Evolutionary conservation across 116 monocot species (phyloP).

Genomic region (Cymodocea nodosa): DNA sequence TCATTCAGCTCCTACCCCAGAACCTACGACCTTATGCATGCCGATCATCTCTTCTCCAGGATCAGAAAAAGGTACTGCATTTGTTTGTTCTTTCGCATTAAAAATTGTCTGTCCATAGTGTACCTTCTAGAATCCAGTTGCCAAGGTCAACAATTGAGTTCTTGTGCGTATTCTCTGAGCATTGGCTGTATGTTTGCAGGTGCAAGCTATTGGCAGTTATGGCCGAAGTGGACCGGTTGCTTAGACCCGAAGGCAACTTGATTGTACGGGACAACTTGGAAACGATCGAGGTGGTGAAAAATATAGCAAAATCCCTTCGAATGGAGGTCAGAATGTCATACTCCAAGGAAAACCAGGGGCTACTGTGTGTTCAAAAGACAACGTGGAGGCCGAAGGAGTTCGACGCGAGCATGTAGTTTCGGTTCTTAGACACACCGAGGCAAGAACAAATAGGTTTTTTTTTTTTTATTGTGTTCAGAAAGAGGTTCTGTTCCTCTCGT

Average conservation of each 20-base stretch:
- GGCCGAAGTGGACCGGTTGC: constrained; percentile 62
- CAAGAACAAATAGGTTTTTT: background rate
- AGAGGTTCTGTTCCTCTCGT: no score
- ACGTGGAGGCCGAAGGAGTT: constrained; percentile 57
- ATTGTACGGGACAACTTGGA: constrained; percentile 56
- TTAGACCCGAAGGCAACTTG: constrained; percentile 75
- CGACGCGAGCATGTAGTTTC: background rate
- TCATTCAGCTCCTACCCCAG: constrained; percentile 49
- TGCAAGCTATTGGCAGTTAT: constrained; percentile 60
- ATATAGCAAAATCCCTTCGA: constrained; percentile 49
- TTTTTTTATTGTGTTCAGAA: background rate
- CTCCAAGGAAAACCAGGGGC: constrained; percentile 48
- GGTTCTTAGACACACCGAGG: background rate
- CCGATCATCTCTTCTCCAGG: constrained; percentile 83
- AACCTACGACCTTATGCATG: constrained; percentile 87
- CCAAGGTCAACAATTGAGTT: no score
- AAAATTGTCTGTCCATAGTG: background rate
- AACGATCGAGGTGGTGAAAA: constrained; percentile 37
- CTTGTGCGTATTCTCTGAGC: no score
- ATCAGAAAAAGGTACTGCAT: constrained; percentile 43
- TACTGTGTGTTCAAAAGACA: constrained; percentile 71
- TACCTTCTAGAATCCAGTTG: background rate
- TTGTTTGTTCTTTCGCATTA: background rate
- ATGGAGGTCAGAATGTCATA: constrained; percentile 60
- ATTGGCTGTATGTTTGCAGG: constrained; percentile 20